A percentile compares a stretch with the other conserved stretches of the same genome.
phyloP scores from a whole-genome alignment of 371 early-diverging fungal species.

The Gilbertella persicaria region DNA sequence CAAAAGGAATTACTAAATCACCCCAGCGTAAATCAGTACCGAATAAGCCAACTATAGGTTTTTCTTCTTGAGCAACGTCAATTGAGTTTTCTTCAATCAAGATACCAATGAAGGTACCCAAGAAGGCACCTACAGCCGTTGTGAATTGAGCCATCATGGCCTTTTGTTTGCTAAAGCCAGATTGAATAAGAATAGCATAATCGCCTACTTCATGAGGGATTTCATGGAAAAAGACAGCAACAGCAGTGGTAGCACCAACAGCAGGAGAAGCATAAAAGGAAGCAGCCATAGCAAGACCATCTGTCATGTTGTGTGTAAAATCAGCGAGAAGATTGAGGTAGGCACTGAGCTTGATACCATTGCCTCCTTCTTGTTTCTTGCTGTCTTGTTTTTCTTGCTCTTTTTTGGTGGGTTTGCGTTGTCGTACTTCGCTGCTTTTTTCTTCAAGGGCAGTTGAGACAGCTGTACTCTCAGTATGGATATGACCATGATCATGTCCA shows the following conservation, averaged over 20 bases:
- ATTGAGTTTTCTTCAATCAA: conserved; percentile 68
- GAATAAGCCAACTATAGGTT: conserved; percentile 39
- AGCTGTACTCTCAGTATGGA: conserved; percentile 14
- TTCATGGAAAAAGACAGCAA: conserved; percentile 94
- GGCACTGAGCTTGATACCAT: too few relatives aligned
- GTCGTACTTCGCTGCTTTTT: conserved; percentile 1
- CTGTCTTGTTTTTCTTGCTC: too few relatives aligned
- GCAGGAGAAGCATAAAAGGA: conserved; percentile 83
- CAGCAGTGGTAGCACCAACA: conserved; percentile 83
- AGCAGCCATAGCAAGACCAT: conserved; percentile 91
- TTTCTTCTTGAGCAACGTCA: conserved; percentile 6
- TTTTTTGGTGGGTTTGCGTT: not conserved
- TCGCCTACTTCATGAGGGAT: conserved; percentile 94
- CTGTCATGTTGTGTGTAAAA: conserved; percentile 90
- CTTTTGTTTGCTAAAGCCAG: conserved; percentile 74
- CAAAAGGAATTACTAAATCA: conserved; percentile 82
- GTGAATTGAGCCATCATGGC: conserved; percentile 87
- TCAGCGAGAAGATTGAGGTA: conserved; percentile 87
- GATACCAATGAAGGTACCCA: conserved; percentile 84
- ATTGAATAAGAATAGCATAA: conserved; percentile 86
- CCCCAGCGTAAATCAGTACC: conserved; percentile 46
- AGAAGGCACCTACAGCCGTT: conserved; percentile 80
- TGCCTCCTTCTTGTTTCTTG: too few relatives aligned
- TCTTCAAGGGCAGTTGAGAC: conserved; percentile 19
- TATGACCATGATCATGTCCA: conserved; percentile 61